Base-by-base conservation (phyloP, 495 filamentous ascomycete species). In the Acidiella bohemica region DNA sequence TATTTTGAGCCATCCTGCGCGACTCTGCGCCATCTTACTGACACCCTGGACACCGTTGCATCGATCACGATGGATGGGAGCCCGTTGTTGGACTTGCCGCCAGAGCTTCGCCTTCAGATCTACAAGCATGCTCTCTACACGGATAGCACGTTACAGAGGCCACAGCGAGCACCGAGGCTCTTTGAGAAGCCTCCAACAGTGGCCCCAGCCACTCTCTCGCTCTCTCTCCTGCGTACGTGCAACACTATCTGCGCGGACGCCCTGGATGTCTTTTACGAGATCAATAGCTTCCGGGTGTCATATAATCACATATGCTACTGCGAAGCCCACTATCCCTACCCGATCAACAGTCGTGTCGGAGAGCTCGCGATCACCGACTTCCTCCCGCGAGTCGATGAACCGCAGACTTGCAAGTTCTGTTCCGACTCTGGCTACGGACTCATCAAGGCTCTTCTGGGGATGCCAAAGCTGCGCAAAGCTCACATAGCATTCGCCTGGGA, bases 291-390 rank as follows among this genome's bases (percentile, higher is more conserved):
- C 34, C 11, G n/a, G 10, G 19, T 44, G 14, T 30, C 32, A 3
- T 44, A 44, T 26, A 33, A 36, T 21, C 21, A 22, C 18, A 27
- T 44, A 10, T 36, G 41, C 33, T 44, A 17, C 19, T 44, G 41
- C 25, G 38, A 41, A 27, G 32, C 31, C 21, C 5, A 17, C n/a
- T 38, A 7, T 18, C 36, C 36, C 14, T 38, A 26, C 17, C 4
- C 36, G 6, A 16, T 38, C 21, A 11, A 38, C 5, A 6, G 9
- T 4, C 36, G 36, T 7, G 13, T 38, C 4, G 5, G 36, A 9
- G 10, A 5, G 10, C 10, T 38, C 12, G 9, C 10, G 4, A 18
- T 38, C 21, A 26, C 36, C 10, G 19, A 28, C n/a, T 38, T 26
- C 36, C 10, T 38, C 4, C 36, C 36, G 4, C 20, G 36, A 11